Conservation (phyloP, 306 rosid species). For the Prunus davidiana region DNA sequence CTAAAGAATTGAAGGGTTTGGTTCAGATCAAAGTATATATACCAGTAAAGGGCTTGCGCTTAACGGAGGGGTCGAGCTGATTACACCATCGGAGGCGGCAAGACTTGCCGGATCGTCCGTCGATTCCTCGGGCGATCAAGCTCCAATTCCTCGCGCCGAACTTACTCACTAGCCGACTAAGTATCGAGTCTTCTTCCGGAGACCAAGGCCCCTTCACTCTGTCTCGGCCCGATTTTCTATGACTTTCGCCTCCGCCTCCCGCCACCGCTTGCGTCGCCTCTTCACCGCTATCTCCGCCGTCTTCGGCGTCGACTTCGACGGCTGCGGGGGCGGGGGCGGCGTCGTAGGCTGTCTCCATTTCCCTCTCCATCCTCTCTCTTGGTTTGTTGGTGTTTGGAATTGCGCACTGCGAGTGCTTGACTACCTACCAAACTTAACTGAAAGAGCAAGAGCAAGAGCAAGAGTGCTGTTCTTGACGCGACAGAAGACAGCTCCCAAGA, state of each 20-base stretch:
- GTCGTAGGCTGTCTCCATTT: constrained; percentile 14
- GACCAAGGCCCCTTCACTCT: constrained; percentile 96
- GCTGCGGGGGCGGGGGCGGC: constrained; percentile 1
- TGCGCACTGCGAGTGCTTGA: background rate
- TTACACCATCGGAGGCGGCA: constrained; percentile 97
- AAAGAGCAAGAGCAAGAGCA: background rate
- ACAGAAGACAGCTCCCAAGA: background rate
- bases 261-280: constrained; percentile 35
- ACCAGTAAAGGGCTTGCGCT: constrained; percentile 94
- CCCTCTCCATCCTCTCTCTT: constrained; percentile 28
- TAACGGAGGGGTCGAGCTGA: constrained; percentile 91
- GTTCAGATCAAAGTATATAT: background rate
- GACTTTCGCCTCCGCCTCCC: constrained; percentile 28
- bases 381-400: background rate
- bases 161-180: constrained; percentile 76
- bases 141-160: constrained; percentile 95
- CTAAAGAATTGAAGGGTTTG: background rate
- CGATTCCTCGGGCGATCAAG: constrained; percentile 83
- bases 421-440: constrained; percentile 40
- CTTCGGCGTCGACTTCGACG: constrained; percentile 22
- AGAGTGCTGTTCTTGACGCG: background rate
- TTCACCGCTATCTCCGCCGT: constrained; percentile 43
- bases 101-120: constrained; percentile 93
- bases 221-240: constrained; percentile 30
- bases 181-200: constrained; percentile 80